A percentile compares a stretch with the other conserved stretches of the same genome.
These are phyloP conservation scores for Fraxinus sp. DNA, from an alignment of 305 asterid species.

Conservation along the genomic window DNA sequence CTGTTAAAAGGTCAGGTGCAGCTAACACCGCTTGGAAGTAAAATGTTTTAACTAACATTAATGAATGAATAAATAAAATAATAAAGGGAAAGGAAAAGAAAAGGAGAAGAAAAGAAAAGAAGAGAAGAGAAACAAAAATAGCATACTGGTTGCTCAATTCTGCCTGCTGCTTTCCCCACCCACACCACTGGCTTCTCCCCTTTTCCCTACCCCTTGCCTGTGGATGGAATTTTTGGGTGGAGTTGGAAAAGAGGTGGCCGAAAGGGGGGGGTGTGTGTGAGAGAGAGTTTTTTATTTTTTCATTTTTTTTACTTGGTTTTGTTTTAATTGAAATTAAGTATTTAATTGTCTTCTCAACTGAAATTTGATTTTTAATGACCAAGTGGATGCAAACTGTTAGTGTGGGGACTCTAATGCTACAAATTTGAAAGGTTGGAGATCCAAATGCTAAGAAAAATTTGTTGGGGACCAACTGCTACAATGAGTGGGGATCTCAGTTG, in stretches of 20 bases:
- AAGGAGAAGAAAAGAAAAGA: background rate
- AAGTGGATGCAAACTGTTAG: background rate
- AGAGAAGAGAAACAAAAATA: background rate
- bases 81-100: background rate
- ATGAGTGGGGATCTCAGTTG: background rate
- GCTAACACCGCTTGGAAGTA: background rate
- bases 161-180: background rate
- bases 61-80: background rate
- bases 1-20: background rate
- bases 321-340: background rate
- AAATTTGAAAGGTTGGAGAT: background rate
- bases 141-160: background rate
- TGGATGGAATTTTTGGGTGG: background rate
- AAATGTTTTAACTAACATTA: background rate
- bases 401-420: background rate
- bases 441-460: background rate
- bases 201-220: background rate
- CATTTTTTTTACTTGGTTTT: background rate
- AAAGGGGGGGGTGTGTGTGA: background rate
- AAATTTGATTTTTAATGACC: background rate
- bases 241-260: background rate
- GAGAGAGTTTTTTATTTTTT: background rate
- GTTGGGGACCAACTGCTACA: background rate
- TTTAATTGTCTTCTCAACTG: background rate
- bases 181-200: background rate